Conservation (phyloP, 78 protist species). For the Polysphondylium violaceum region DNA sequence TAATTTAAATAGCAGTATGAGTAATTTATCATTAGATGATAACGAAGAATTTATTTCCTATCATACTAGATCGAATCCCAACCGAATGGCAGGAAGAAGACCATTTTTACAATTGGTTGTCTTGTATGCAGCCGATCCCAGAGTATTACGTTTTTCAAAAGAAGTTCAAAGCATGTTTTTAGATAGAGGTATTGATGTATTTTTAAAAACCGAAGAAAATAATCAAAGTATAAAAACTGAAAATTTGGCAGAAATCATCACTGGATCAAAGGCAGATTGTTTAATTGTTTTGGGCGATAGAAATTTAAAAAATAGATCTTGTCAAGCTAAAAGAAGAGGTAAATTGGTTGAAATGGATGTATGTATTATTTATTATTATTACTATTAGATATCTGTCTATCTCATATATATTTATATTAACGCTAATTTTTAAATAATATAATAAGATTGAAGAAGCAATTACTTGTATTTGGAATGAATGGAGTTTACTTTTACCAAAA, state of each 20-base stretch:
- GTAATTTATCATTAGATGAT: slow-evolving; percentile 41
- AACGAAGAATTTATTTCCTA: slow-evolving; percentile 49
- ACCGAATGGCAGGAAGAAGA: slow-evolving; percentile 71
- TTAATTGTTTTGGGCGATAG: slow-evolving; percentile 82
- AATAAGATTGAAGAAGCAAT: slow-evolving; percentile 71
- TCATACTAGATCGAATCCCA: slow-evolving; percentile 36
- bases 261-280: slow-evolving; percentile 80
- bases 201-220: slow-evolving; percentile 67
- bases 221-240: slow-evolving; percentile 77
- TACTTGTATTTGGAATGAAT: slow-evolving; percentile 69
- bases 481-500: slow-evolving; percentile 53
- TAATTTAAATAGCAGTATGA: slow-evolving; percentile 6
- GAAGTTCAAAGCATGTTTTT: slow-evolving; percentile 63
- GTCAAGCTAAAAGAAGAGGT: slow-evolving; percentile 78
- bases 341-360: slow-evolving; percentile 80
- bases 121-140: slow-evolving; percentile 63
- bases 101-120: slow-evolving; percentile 84
- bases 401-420: not conserved
- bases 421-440: not conserved
- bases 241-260: slow-evolving; percentile 76
- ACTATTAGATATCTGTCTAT: not conserved
- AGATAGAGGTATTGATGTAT: slow-evolving; percentile 75
- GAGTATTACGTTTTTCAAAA: slow-evolving; percentile 68
- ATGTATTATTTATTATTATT: not conserved
- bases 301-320: slow-evolving; percentile 75